Base-by-base conservation (phyloP, 345 rosid genomes). In the Excoecaria cochinchinensis region DNA sequence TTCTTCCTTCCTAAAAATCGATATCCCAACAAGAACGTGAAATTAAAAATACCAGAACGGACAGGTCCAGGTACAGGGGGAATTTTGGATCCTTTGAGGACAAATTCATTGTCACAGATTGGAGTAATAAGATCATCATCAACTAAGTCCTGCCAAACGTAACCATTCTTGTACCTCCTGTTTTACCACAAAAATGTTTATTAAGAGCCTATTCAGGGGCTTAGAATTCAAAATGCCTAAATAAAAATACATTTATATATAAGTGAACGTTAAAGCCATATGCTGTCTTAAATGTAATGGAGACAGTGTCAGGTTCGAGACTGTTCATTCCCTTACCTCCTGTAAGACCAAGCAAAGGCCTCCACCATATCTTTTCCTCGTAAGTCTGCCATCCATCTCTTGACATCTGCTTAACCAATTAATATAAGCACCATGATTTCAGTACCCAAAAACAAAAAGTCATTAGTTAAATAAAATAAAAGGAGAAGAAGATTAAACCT, bases 81-180 rank as follows among this genome's bases (percentile, higher is more conserved):
- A 46, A 85, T 85, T 67, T 84, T 77, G 52, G 94, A 90, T 79
- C 97, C 97, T 85, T 90, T 85, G 67, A 92, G 88, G 12, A 92
- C 86, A 70, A 87, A 92, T 81, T 90, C 96, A 22, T 84, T 89
- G 73, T 90, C 92, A 3, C 87, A 90, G 72, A 90, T 80, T 3
- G 97, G 94, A 8, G 88, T 87, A 62, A 92, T 86, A 46, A 92
- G 92, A 80, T 92, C 94, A 59, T 87, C 92, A 25, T 92, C 91
- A 19, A 76, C 48, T 31, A 92, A 81, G 77, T 92, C 96, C 86
- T 90, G 96, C 97, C 97, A 92, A 25, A 90, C 86, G 56, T 83
- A 92, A 19, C 91, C 92, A 50, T 17, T 84, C 77, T 82, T 88
- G 80, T 89, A 90, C 76, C 86, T 88, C 88, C 97, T 92, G 68